Percentiles rank a stretch among this genome's conserved stretches.
Evolutionary conservation across 129 eudicot genomes (phyloP).

Genomic region (Scalesia atractyloides): DNA sequence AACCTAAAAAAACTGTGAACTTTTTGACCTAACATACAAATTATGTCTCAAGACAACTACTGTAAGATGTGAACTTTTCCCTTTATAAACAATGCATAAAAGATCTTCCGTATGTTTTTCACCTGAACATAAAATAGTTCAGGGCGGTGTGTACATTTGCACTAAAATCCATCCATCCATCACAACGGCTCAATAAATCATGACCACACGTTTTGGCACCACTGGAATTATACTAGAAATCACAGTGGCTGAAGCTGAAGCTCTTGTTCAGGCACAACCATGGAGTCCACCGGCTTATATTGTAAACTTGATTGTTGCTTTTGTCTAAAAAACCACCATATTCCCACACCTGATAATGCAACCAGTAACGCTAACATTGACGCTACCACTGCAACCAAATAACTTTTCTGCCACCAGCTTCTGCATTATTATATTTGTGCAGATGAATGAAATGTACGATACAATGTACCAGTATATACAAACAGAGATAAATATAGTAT

Average conservation of each 20-base stretch:
- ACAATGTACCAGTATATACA: background rate
- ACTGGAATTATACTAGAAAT: conserved; percentile 9
- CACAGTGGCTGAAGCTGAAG: conserved; percentile 93
- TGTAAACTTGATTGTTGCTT: conserved; percentile 52
- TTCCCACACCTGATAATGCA: conserved; percentile 53
- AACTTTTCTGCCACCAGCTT: conserved; percentile 72
- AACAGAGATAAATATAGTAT: conserved; percentile 13
- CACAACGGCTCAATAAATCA: conserved; percentile 13
- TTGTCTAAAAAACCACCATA: conserved; percentile 73
- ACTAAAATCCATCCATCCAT: conserved; percentile 15
- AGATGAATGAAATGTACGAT: background rate
- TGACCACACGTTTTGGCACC: background rate
- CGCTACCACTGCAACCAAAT: conserved; percentile 37
- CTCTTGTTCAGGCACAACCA: conserved; percentile 74
- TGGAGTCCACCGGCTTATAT: conserved; percentile 79
- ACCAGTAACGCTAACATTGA: conserved; percentile 37
- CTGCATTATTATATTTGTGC: conserved; percentile 38
- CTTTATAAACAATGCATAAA: conserved; percentile 34
- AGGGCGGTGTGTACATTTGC: conserved; percentile 5
- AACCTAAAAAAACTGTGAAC: conserved; percentile 6
- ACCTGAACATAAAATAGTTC: conserved; percentile 25
- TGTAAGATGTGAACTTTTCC: conserved; percentile 25
- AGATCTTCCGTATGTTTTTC: conserved; percentile 22
- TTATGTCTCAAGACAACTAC: conserved; percentile 34
- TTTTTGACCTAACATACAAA: conserved; percentile 32